Percentiles rank a stretch among this genome's conserved stretches.
Evolutionary conservation across 495 filamentous ascomycete genomes (phyloP).

Genomic region (Schizothecium vesticola): DNA sequence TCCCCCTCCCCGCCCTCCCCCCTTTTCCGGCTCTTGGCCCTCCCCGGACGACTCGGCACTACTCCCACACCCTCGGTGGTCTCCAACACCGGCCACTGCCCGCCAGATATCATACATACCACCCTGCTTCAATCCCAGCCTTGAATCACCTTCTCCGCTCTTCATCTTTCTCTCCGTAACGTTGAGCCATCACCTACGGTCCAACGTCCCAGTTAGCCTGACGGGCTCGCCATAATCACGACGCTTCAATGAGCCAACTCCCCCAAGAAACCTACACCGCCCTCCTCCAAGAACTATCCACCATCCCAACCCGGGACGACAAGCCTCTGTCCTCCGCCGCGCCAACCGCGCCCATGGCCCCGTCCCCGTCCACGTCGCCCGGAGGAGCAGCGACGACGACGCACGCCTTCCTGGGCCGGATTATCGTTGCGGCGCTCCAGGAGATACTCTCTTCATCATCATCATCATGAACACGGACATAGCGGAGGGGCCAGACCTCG

Average conservation of each 20-base stretch:
- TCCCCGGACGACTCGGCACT: no score
- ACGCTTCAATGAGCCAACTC: slow-evolving; percentile 33
- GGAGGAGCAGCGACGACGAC: slow-evolving; percentile 13
- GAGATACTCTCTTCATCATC: slow-evolving; percentile 45
- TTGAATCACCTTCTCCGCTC: not conserved
- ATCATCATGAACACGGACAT: no score
- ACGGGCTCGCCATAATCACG: no score
- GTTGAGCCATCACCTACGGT: no score
- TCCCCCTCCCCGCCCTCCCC: no score
- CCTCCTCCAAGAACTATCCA: slow-evolving; percentile 52
- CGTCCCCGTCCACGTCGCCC: slow-evolving; percentile 19
- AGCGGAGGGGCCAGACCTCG: no score
- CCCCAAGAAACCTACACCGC: slow-evolving; percentile 48
- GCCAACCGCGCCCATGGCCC: slow-evolving; percentile 36
- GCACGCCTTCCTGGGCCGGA: slow-evolving; percentile 36
- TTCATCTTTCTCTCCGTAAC: not conserved
- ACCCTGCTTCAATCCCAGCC: no score
- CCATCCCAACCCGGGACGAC: slow-evolving; percentile 37
- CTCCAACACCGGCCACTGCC: no score
- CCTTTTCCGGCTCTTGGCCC: no score
- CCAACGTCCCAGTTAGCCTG: no score
- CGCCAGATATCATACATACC: no score
- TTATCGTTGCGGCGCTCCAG: slow-evolving; percentile 33
- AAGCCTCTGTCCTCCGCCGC: slow-evolving; percentile 24
- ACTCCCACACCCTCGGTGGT: not conserved